A percentile compares a stretch with the other conserved stretches of the same genome.
These are phyloP conservation scores for Colletotrichum sp. DNA, from an alignment of 2,329 filamentous ascomycete genomes.

Conservation along the genomic window DNA sequence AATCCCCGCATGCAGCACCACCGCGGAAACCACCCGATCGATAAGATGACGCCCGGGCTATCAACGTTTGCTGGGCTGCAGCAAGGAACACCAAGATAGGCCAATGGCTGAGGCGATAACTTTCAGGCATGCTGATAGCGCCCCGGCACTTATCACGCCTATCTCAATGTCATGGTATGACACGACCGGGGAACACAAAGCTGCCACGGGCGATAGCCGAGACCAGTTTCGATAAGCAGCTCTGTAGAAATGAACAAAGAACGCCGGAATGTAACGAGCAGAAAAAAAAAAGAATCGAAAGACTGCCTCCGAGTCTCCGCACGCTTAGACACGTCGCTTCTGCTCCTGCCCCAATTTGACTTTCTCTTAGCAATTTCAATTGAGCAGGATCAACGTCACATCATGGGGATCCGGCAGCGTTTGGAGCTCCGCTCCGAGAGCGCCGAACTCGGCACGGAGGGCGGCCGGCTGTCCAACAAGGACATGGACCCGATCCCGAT, in stretches of 20 bases:
- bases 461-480: conserved; percentile 17
- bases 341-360: neutral
- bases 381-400: neutral
- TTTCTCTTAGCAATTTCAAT: neutral
- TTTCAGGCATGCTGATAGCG: conserved; percentile 1
- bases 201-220: neutral
- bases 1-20: neutral
- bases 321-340: neutral
- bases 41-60: neutral
- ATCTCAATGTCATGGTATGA: neutral
- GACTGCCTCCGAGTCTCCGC: neutral
- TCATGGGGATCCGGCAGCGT: conserved; percentile 3
- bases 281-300: neutral
- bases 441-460: conserved; percentile 9
- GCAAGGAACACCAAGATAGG: neutral
- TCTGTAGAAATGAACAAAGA: neutral
- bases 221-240: neutral
- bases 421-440: conserved; percentile 10
- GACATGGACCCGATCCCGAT: conserved; percentile 24
- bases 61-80: neutral
- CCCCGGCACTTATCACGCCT: neutral
- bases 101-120: neutral
- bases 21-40: neutral
- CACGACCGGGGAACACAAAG: neutral
- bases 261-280: neutral